Base-by-base conservation (phyloP, 345 rosid genomes). In the Bruguiera sexangula region DNA sequence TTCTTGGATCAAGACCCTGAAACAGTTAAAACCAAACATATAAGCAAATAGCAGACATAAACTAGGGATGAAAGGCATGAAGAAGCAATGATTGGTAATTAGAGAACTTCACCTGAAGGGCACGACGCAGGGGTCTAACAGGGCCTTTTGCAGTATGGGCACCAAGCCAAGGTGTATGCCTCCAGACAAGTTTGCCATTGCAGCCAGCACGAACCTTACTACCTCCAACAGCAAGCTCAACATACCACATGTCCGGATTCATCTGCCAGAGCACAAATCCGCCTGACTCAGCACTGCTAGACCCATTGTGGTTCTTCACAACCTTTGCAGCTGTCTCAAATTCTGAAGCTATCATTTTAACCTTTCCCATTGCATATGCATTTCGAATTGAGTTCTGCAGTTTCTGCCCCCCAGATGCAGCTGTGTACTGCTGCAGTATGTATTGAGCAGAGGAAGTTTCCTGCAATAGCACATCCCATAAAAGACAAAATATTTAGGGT, bases 191-290 rank as follows among this genome's bases (percentile, higher is more conserved):
- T 74, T 89, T 92, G 9, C 97, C 97, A 53, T 92, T 92, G 65
- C 97, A 89, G 30, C 97, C 96, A 73, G 97, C 97, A 66, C 79
- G 97, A 78, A 92, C 90, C 73, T 92, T 92, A 67, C 86, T 84
- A 53, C 90, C 96, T 34, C 93, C 97, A 11, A 88, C 97, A 2
- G 97, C 86, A 70, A 89, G 89, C 73, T 89, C 97, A 51, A 92
- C 97, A 72, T 92, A 92, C 97, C 97, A 92, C 93, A 87, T 89
- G 62, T 89, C 97, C 10, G 97, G 97, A 82, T 89, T 78, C 97
- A 92, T 92, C 82, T 92, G 96, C 97, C 97, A 92, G 16, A 92
- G 96, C 65, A 92, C 97, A 60, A 92, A 92, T 6, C 97, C 93
- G 22, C 97, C 97, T 0, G 89, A 77, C 74, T 92, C 96, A 3